Conservation (phyloP, 1,284 basidiomycete species). For the Rhizopogon hawkerae region DNA sequence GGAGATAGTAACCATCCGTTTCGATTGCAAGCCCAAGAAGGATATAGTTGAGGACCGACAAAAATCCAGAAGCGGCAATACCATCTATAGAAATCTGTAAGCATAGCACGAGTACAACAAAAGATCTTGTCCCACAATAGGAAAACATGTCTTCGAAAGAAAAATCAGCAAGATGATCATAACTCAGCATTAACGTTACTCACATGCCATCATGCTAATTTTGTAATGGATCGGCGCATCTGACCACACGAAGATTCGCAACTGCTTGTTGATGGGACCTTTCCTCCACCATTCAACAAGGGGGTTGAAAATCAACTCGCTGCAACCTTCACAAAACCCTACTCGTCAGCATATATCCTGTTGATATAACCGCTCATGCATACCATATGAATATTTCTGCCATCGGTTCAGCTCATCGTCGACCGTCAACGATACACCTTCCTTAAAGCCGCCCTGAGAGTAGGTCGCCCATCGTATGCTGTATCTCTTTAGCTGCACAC, state of each 20-base stretch:
- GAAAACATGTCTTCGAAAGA: constrained; percentile 65
- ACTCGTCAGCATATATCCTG: constrained; percentile 1
- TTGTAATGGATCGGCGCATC: constrained; percentile 71
- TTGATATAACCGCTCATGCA: constrained; percentile 14
- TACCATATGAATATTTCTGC: constrained; percentile 79
- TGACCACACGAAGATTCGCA: constrained; percentile 66
- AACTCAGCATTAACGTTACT: constrained; percentile 29
- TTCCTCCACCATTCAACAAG: constrained; percentile 57
- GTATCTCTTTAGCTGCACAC: constrained; percentile 49
- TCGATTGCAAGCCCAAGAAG: constrained; percentile 52
- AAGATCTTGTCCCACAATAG: constrained; percentile 36
- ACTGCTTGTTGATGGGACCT: constrained; percentile 68
- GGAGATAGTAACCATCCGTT: constrained; percentile 58
- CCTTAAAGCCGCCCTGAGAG: constrained; percentile 70
- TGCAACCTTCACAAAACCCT: constrained; percentile 37
- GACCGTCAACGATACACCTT: constrained; percentile 71
- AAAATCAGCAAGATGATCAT: constrained; percentile 2
- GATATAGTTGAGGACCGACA: constrained; percentile 61
- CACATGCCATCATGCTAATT: constrained; percentile 62
- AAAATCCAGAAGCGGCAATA: constrained; percentile 53
- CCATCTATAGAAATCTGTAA: constrained; percentile 39
- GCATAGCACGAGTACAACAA: not conserved
- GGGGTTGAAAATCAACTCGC: constrained; percentile 72
- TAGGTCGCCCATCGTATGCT: constrained; percentile 77
- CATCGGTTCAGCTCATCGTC: constrained; percentile 73